Conservation (phyloP, 2,329 filamentous ascomycete genomes). For the Fusarium lateritium region DNA sequence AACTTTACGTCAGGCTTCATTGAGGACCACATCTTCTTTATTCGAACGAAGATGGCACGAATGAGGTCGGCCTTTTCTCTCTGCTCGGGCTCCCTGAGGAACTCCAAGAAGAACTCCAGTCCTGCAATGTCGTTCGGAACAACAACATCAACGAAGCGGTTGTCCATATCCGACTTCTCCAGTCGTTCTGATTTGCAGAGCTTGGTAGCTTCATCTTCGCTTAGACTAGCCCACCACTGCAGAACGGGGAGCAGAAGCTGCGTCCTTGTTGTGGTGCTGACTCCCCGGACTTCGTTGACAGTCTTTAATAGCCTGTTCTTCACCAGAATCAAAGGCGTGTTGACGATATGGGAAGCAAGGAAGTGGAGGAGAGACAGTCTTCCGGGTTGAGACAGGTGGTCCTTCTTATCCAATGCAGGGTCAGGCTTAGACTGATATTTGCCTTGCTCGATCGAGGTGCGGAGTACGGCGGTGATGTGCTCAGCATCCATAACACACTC, state of each 20-base stretch:
- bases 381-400: conserved; percentile 70
- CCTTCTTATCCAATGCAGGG: conserved; percentile 64
- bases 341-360: conserved; percentile 79
- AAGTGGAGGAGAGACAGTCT: conserved; percentile 78
- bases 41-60: conserved; percentile 75
- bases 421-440: conserved; percentile 55
- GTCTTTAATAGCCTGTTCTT: conserved; percentile 81
- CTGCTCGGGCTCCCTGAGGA: conserved; percentile 60
- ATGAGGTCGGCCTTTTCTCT: conserved; percentile 67
- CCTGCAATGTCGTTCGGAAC: conserved; percentile 68
- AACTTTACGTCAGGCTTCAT: conserved; percentile 76
- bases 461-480: conserved; percentile 76
- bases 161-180: conserved; percentile 60
- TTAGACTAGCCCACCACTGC: conserved; percentile 75
- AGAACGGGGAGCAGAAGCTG: conserved; percentile 83
- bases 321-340: conserved; percentile 76
- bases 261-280: conserved; percentile 78
- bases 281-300: conserved; percentile 80
- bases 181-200: conserved; percentile 58
- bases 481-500: conserved; percentile 86
- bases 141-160: conserved; percentile 65
- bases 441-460: conserved; percentile 57
- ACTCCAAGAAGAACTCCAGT: conserved; percentile 66
- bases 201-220: conserved; percentile 64
- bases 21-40: conserved; percentile 79